Conservation (phyloP, 352 stramenopile species). For the Globisporangium lucens region DNA sequence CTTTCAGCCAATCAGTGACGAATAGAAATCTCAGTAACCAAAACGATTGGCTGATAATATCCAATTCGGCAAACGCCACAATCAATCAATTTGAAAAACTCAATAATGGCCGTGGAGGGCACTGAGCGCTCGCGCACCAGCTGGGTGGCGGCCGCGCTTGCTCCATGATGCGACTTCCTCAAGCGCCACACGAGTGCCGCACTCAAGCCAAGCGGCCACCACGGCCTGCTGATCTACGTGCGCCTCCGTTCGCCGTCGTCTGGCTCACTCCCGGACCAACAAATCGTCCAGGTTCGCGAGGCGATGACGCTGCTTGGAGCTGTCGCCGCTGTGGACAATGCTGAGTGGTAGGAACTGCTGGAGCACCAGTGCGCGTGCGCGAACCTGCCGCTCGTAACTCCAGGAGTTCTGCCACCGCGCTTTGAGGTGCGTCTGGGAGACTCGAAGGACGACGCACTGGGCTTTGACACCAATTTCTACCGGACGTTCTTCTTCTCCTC, state of each 20-base stretch:
- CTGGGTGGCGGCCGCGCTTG: neutral
- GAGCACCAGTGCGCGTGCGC: constrained; percentile 10
- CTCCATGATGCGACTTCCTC: constrained; percentile 15
- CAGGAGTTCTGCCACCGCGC: neutral
- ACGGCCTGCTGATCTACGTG: constrained; percentile 9
- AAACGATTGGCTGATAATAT: neutral
- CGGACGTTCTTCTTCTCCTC: constrained; percentile 3
- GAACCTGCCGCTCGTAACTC: constrained; percentile 10
- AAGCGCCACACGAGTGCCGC: neutral
- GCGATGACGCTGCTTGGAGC: constrained; percentile 9
- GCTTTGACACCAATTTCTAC: constrained; percentile 13
- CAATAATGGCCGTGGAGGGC: neutral
- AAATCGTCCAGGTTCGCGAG: constrained; percentile 5
- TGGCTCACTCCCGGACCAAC: neutral
- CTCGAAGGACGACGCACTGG: constrained; percentile 5
- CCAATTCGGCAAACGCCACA: no score
- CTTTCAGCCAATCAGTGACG: neutral
- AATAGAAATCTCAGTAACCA: neutral
- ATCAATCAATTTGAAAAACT: neutral
- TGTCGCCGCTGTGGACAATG: constrained; percentile 11
- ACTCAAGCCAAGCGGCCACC: neutral
- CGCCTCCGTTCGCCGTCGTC: neutral
- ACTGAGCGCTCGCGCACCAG: neutral
- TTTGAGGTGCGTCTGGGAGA: constrained; percentile 13
- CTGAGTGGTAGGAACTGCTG: constrained; percentile 10